Conservation (phyloP, 345 rosid genomes). For the Noccaea caerulescens region DNA sequence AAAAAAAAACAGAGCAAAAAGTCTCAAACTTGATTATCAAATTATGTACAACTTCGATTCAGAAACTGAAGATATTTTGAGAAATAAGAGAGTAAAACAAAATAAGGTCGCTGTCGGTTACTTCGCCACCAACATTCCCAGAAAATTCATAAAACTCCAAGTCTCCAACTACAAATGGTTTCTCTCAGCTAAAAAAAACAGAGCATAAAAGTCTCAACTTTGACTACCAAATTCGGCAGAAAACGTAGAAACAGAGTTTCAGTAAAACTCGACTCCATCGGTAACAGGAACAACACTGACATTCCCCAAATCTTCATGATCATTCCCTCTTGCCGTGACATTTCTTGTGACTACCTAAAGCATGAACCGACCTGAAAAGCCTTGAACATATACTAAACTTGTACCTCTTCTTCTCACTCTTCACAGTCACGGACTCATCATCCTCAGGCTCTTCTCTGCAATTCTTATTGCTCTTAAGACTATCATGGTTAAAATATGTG, state of each 20-base stretch:
- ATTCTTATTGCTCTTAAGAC: constrained; percentile 27
- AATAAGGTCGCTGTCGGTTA: neutral
- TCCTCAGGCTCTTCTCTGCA: constrained; percentile 28
- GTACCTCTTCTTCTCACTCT: constrained; percentile 40
- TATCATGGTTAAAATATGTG: too few species aligned
- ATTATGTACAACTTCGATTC: constrained; percentile 9
- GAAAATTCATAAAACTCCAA: too few species aligned
- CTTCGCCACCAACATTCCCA: neutral
- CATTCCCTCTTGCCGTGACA: constrained; percentile 42
- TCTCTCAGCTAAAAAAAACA: constrained; percentile 5
- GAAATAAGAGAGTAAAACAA: too few species aligned
- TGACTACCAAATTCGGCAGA: constrained; percentile 20
- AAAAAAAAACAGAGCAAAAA: constrained; percentile 16
- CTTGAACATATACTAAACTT: constrained; percentile 49
- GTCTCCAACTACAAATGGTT: neutral
- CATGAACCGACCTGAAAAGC: constrained; percentile 52
- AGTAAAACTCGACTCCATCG: constrained; percentile 23
- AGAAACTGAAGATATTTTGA: neutral
- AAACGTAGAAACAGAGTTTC: constrained; percentile 11
- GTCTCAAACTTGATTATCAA: constrained; percentile 18
- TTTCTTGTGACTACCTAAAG: constrained; percentile 69
- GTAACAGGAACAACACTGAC: neutral
- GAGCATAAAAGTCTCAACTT: constrained; percentile 5
- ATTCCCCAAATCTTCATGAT: neutral
- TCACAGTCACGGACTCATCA: constrained; percentile 13